Percentiles rank a stretch among this genome's conserved stretches.
These are phyloP conservation scores for Celoporthe dispersa DNA, from an alignment of 2,329 filamentous ascomycete genomes.

Conservation along the genomic window DNA sequence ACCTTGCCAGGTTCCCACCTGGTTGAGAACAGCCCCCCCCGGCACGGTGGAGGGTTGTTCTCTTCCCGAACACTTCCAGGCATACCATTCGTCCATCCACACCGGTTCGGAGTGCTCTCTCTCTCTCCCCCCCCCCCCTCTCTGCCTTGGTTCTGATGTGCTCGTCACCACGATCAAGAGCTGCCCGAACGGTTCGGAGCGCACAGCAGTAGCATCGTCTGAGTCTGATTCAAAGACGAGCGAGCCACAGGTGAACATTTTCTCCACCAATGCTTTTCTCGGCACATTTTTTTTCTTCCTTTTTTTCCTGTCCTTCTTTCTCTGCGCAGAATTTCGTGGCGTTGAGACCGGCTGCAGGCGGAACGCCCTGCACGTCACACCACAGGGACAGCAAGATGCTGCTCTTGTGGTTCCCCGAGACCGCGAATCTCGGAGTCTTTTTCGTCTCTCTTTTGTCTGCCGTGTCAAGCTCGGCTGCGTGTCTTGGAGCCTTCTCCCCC, in stretches of 20 bases:
- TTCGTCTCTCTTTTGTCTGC: neutral
- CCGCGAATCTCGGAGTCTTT: neutral
- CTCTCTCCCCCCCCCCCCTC: no score
- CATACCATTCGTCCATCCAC: neutral
- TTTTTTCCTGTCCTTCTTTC: neutral
- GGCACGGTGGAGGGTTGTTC: neutral
- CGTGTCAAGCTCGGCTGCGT: neutral
- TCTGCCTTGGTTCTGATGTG: neutral
- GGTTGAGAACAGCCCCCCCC: neutral
- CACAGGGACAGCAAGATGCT: constrained; percentile 15
- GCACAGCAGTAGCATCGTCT: constrained; percentile 16
- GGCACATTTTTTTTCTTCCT: constrained; percentile 5
- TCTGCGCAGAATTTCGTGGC: constrained; percentile 5
- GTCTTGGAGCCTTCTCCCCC: neutral
- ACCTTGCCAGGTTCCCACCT: neutral
- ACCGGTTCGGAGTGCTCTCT: neutral
- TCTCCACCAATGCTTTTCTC: constrained; percentile 26
- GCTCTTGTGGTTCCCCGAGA: constrained; percentile 18
- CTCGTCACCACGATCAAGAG: neutral
- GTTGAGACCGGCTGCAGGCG: constrained; percentile 11
- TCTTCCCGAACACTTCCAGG: neutral
- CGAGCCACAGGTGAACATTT: neutral
- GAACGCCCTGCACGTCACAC: constrained; percentile 22
- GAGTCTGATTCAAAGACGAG: neutral
- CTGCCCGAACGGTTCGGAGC: neutral